Conservation (phyloP, 2,329 filamentous ascomycete species). For the Zymoseptoria passerinii region DNA sequence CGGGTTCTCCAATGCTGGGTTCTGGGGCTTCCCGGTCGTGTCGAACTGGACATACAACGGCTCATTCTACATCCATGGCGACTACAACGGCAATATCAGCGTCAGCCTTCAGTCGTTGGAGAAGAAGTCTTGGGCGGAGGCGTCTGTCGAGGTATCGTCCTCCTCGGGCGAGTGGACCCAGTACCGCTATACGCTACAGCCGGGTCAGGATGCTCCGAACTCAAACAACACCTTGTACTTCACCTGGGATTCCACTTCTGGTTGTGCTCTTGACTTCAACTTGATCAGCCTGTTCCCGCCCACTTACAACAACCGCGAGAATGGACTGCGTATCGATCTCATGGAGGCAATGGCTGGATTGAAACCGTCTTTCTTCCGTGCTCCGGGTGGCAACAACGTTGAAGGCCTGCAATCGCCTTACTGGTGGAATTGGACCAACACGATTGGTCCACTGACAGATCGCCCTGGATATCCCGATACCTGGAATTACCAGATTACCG, state of each 20-base stretch:
- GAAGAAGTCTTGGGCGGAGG: conserved; percentile 21
- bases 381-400: conserved; percentile 55
- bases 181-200: conserved; percentile 25
- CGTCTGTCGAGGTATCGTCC: conserved; percentile 18
- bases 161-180: conserved; percentile 26
- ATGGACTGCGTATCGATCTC: conserved; percentile 44
- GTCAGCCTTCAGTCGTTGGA: conserved; percentile 13
- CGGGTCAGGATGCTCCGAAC: conserved; percentile 32
- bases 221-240: conserved; percentile 46
- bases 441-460: conserved; percentile 45
- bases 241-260: conserved; percentile 34
- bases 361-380: conserved; percentile 45
- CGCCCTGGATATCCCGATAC: conserved; percentile 47
- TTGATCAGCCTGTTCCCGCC: conserved; percentile 47
- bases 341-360: conserved; percentile 32
- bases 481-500: conserved; percentile 55
- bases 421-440: conserved; percentile 43
- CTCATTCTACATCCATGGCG: conserved; percentile 30
- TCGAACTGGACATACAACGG: conserved; percentile 30
- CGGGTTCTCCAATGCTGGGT: conserved; percentile 39
- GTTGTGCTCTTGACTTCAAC: conserved; percentile 41
- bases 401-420: conserved; percentile 32
- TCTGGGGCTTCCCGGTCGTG: conserved; percentile 32
- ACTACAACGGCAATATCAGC: conserved; percentile 25
- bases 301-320: conserved; percentile 46